phyloP scores from a whole-genome alignment of 2,329 filamentous ascomycete genomes.

The Alternaria sp. region DNA sequence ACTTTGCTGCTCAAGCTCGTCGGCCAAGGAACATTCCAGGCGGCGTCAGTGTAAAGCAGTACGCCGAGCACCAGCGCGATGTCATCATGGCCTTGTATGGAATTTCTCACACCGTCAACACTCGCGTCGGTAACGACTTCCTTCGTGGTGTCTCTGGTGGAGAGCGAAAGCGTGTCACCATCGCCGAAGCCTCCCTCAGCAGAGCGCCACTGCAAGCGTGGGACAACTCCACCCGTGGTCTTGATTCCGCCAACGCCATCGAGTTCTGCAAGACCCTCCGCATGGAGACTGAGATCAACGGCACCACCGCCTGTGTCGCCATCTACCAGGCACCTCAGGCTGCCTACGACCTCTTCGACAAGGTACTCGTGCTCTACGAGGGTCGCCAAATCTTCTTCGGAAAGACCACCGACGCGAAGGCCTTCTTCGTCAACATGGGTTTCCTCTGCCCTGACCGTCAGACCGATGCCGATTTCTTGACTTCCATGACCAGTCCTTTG shows the following conservation, averaged over 20 bases:
- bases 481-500: conserved; percentile 67
- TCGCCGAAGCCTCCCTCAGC: conserved; percentile 77
- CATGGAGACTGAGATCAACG: conserved; percentile 70
- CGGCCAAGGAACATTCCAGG: conserved; percentile 67
- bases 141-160: conserved; percentile 76
- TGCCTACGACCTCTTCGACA: conserved; percentile 74
- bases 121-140: conserved; percentile 76
- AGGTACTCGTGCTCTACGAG: conserved; percentile 70
- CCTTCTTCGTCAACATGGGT: conserved; percentile 74
- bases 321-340: conserved; percentile 76
- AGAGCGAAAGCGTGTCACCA: conserved; percentile 81
- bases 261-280: conserved; percentile 76
- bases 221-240: conserved; percentile 78
- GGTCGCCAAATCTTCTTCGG: conserved; percentile 78
- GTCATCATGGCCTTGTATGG: conserved; percentile 66
- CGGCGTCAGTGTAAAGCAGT: conserved; percentile 62
- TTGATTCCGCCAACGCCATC: conserved; percentile 77
- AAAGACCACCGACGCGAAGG: conserved; percentile 65
- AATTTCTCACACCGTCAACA: conserved; percentile 75
- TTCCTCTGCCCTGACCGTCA: conserved; percentile 74
- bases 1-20: conserved; percentile 75
- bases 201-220: conserved; percentile 70
- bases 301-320: conserved; percentile 70
- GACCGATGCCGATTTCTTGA: conserved; percentile 79
- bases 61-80: conserved; percentile 69